Base-by-base conservation (phyloP, 495 filamentous ascomycete genomes). In the Glutinoglossum americanum region DNA sequence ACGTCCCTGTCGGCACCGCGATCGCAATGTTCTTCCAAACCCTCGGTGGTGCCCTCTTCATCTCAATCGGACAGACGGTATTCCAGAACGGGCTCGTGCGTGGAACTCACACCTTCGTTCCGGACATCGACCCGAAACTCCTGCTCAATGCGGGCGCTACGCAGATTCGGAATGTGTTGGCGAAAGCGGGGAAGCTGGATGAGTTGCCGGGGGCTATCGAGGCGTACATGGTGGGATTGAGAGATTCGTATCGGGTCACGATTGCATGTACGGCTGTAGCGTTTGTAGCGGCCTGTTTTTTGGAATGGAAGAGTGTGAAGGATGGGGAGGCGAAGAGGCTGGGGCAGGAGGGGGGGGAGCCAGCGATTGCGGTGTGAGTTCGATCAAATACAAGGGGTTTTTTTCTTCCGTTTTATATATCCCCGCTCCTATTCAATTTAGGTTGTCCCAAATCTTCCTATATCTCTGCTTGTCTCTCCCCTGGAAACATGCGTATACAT, bases 81-180 rank as follows among this genome's bases (percentile, higher is more conserved):
- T 56, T 62, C 59, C 30, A 21, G 15, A 60, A 55, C 48, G 27
- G 47, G 3, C 58, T 62, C 15, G 25, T 62, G 1, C 26, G 47
- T 32, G 45, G 49, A 1, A 32, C 37, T 10, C 21, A 25, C 32
- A 9, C 32, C 3, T 58, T 53, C 15, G 41, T n/a, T 4, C 54
- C 23, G 17, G 23, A 15, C 55, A 15, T 59, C 73, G 90, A 92
- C 65, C 87, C 87, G 1, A 78, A 77, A 54, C 78, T 90, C 9
- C 80, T 84, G 1, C 64, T 73, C 25, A 80, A 83, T 17, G 78
- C 79, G 28, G 84, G 89, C 68, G 80, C 85, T 3, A 71, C 73
- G 1, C 81, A 87, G 55, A 71, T 98, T 44, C 78, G 80, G 49
- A 87, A 85, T 59, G 81, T 79, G 3, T 95, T 98, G 2, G 25